Base-by-base conservation (phyloP, 148 eudicot species). In the Hydrangea macrophylla region DNA sequence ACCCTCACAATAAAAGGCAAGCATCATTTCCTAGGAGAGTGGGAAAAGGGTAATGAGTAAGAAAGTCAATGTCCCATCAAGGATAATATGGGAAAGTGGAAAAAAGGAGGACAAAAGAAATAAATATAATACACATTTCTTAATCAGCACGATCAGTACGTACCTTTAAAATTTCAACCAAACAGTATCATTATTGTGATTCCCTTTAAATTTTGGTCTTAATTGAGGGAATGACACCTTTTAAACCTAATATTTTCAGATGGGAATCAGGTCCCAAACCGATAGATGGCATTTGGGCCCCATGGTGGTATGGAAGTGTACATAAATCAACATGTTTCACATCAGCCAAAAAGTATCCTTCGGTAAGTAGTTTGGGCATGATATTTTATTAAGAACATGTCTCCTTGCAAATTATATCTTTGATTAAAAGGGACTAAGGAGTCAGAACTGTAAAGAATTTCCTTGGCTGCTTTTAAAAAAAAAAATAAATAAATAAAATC, bases 191-290 rank as follows among this genome's bases (percentile, higher is more conserved):
- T 53, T 20, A 42, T 35, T 33, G 26, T 33, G 6, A 20, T 65
- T 53, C 59, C 55, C 39, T 44, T 24, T 53, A 13, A 32, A 8
- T 65, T n/a, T 18, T 55, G 51, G 33, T 37, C 6, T 36, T 55
- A n/a, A 55, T 15, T 37, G 22, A 32, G 31, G 36, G 27, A 32
- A 23, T 55, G 44, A 7, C 17, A 15, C n/a, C n/a, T n/a, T n/a
- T n/a, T n/a, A n/a, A n/a, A n/a, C n/a, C n/a, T n/a, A n/a, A n/a
- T 65, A 55, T 58, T 67, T 74, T 64, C 78, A 94, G 99, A 76
- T 94, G 99, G 99, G 88, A 88, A 82, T 82, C 91, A 76, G 99
- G 99, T 67, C 86, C 97, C 36, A 94, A 79, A 79, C 62, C 90
- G 17, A 60, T 81, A 48, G 99, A 94, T 77, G 99, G 99, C 23